Conservation (phyloP, 2,329 filamentous ascomycete genomes). For the Acephala macrosclerotiorum region DNA sequence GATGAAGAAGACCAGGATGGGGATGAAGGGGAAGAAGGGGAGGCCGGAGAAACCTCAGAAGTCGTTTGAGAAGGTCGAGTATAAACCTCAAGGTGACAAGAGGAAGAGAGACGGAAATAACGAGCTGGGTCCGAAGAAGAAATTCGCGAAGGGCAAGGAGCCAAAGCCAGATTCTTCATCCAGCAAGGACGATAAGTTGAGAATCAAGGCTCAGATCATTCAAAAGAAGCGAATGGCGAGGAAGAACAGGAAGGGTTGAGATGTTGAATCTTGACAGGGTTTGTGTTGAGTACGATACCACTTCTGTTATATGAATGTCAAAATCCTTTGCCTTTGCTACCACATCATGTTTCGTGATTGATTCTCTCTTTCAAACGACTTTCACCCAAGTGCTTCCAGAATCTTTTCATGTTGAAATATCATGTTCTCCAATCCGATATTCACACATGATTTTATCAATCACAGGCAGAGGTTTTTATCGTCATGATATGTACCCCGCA, state of each 20-base stretch:
- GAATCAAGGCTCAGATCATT: constrained; percentile 79
- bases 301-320: background rate
- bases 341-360: background rate
- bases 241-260: constrained; percentile 52
- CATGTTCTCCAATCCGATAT: too few relatives aligned
- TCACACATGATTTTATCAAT: too few relatives aligned
- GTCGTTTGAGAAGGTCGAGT: constrained; percentile 33
- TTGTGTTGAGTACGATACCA: constrained; percentile 4
- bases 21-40: constrained; percentile 40
- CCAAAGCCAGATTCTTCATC: constrained; percentile 44
- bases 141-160: constrained; percentile 26
- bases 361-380: too few relatives aligned
- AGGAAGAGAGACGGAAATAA: constrained; percentile 21
- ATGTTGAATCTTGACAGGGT: background rate
- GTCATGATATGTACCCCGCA: too few relatives aligned
- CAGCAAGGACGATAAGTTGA: constrained; percentile 60
- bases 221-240: constrained; percentile 83
- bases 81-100: background rate
- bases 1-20: constrained; percentile 47
- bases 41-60: constrained; percentile 32
- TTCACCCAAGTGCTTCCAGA: too few relatives aligned
- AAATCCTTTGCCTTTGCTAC: background rate
- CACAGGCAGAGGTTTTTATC: too few relatives aligned
- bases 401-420: too few relatives aligned
- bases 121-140: constrained; percentile 12